Evolutionary conservation across 306 rosid species (phyloP), one percentile per base, ranked within the genome.

Genomic region (Malus asiatica): DNA sequence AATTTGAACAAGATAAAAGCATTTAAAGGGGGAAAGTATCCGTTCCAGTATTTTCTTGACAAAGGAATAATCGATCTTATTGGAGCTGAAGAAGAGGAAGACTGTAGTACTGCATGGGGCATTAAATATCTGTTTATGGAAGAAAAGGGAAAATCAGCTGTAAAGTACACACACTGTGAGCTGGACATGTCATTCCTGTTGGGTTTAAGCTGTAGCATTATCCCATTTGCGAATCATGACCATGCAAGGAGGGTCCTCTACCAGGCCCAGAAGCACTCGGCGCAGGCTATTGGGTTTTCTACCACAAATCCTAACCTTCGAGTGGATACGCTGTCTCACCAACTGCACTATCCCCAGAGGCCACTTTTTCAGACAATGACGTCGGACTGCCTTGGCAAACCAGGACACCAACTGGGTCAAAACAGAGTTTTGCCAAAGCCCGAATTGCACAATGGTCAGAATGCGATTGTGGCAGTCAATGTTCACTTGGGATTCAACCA

Each of bases 71-170:
- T 96, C 66, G 99, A 92, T 80, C 86, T 96, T 65, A 76, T 96
- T 70, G 99, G 99, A 70, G 82, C 96, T 11, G 99, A 96, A 84
- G 99, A 96, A 87, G 98, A 96, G 79, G 99, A 96, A 81, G 99
- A 96, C 71, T 96, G 97, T 68, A 68, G 82, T 11, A 86, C 87
- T 48, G 99, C 98, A 19, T 96, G 99, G 99, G 90, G 86, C 52
- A 70, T 92, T 70, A 77, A 78, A 25, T 77, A 86, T 81, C 86
- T 96, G 52, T 84, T 87, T 73, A 87, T 23, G 80, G 86, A 90
- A 78, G 80, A 80, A 32, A 71, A 80, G 66, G 93, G 94, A 25
- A 93, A 81, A 30, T 66, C 71, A 18, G 66, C 82, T 57, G 75
- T 55, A 2, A 83, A 84, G 77, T 90, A 92, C 80, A 89, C 99